A percentile compares a stretch with the other conserved stretches of the same genome.
phyloP scores from a whole-genome alignment of 78 protist genomes.

The Dictyostelium brefeldianum region DNA sequence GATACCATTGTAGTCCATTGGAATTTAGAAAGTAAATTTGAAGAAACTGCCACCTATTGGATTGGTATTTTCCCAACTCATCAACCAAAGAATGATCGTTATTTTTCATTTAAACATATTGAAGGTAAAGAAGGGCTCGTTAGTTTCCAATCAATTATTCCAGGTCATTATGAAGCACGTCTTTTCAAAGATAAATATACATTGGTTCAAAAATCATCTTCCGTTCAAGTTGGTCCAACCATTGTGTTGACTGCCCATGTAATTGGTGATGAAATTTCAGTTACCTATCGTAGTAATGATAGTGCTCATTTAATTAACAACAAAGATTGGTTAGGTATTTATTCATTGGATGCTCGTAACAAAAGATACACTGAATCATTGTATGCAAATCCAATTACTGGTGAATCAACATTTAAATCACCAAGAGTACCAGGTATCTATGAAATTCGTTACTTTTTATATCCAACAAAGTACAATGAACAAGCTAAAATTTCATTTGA shows the following conservation, averaged over 20 bases:
- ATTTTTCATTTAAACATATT: conserved; percentile 33
- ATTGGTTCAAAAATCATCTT: conserved; percentile 3
- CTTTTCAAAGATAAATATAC: conserved; percentile 51
- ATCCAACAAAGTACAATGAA: conserved; percentile 78
- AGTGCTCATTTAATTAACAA: neutral
- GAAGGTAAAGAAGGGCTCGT: conserved; percentile 20
- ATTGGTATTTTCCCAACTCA: conserved; percentile 80
- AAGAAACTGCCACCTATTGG: conserved; percentile 28
- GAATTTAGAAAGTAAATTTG: conserved; percentile 53
- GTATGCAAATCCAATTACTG: conserved; percentile 12
- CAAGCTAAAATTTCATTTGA: conserved; percentile 44
- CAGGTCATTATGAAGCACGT: conserved; percentile 78
- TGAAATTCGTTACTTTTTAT: conserved; percentile 48
- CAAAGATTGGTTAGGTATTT: conserved; percentile 71
- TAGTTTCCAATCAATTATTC: conserved; percentile 39
- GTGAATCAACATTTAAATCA: conserved; percentile 21
- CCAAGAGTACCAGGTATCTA: conserved; percentile 72
- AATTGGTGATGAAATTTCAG: conserved; percentile 53
- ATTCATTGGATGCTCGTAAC: conserved; percentile 25
- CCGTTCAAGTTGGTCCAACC: conserved; percentile 37
- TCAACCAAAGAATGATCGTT: conserved; percentile 78
- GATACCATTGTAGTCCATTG: conserved; percentile 28
- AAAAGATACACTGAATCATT: conserved; percentile 30
- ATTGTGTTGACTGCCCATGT: conserved; percentile 27
- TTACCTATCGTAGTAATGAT: neutral